phyloP scores from a whole-genome alignment of 106 monocot species.

The Acorus calamus region DNA sequence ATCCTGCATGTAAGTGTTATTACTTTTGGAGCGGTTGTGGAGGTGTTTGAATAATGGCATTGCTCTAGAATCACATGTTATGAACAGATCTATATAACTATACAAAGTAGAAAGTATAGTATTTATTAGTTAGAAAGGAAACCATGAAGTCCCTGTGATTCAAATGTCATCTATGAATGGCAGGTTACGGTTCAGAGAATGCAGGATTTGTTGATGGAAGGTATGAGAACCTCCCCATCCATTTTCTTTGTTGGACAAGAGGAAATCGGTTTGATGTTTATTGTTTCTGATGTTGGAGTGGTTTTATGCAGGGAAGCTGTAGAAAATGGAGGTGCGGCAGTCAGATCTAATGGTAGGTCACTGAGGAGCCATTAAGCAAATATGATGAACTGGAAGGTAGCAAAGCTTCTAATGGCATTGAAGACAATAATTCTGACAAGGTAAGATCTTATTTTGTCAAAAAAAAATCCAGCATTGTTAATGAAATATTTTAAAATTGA shows the following conservation, averaged over 20 bases:
- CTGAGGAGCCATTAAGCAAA: constrained; percentile 63
- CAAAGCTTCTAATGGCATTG: constrained; percentile 9
- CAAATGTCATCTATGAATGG: constrained; percentile 6
- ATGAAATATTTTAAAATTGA: too few species aligned
- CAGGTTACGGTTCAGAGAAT: constrained; percentile 85
- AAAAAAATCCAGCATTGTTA: too few species aligned
- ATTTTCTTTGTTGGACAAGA: neutral
- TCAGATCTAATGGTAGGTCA: constrained; percentile 23
- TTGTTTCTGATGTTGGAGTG: constrained; percentile 1
- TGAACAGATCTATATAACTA: too few species aligned
- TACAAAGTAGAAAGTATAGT: too few species aligned
- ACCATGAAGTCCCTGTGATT: too few species aligned
- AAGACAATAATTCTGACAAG: constrained; percentile 11
- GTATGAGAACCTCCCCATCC: constrained; percentile 18
- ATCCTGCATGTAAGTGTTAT: constrained; percentile 66
- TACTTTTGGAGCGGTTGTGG: neutral
- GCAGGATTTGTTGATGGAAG: constrained; percentile 50
- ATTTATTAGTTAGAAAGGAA: too few species aligned
- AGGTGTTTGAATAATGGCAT: too few species aligned
- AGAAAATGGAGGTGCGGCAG: constrained; percentile 28
- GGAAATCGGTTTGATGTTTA: neutral
- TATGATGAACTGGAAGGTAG: constrained; percentile 19
- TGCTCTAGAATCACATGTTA: too few species aligned
- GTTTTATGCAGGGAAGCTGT: constrained; percentile 29
- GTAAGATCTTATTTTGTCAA: constrained; percentile 23